A percentile compares a stretch with the other conserved stretches of the same genome.
Evolutionary conservation across 148 eudicot genomes (phyloP).

Genomic region (Cornus suecica): DNA sequence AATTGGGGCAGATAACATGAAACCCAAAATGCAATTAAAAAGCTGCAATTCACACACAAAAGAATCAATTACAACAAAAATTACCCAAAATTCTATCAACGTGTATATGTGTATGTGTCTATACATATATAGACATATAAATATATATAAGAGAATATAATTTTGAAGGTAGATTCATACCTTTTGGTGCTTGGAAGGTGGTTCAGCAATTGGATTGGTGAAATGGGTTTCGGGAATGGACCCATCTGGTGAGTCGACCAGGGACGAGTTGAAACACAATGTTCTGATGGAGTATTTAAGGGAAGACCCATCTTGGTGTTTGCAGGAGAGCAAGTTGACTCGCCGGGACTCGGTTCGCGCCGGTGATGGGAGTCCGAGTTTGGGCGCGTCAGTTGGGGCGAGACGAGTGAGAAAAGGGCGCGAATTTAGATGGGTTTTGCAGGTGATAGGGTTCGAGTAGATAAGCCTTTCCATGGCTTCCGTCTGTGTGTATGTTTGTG

Average conservation of each 20-base stretch:
- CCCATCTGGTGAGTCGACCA: slow-evolving; percentile 7
- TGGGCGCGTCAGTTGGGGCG: slow-evolving; percentile 17
- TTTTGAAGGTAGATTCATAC: background rate
- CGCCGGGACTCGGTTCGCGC: slow-evolving; percentile 12
- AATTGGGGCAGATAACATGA: background rate
- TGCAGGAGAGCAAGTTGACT: slow-evolving; percentile 19
- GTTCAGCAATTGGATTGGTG: background rate
- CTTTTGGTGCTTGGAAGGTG: background rate
- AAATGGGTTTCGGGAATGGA: slow-evolving; percentile 2
- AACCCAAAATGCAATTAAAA: background rate
- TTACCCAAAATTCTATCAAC: background rate
- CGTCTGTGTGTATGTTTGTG: background rate
- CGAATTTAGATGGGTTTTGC: slow-evolving; percentile 33
- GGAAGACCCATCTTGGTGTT: background rate
- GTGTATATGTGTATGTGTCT: too few species aligned
- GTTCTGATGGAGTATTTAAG: background rate
- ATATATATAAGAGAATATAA: background rate
- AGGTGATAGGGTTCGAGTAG: slow-evolving; percentile 35
- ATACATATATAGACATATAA: background rate
- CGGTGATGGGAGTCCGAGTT: slow-evolving; percentile 10
- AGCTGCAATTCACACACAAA: background rate
- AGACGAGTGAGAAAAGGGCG: slow-evolving; percentile 32
- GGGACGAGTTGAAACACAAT: slow-evolving; percentile 3
- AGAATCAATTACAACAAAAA: background rate
- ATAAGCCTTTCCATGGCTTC: slow-evolving; percentile 61